These are phyloP conservation scores for Candida glucosophila DNA, from an alignment of 1,139 yeast species.

Conservation along the genomic window DNA sequence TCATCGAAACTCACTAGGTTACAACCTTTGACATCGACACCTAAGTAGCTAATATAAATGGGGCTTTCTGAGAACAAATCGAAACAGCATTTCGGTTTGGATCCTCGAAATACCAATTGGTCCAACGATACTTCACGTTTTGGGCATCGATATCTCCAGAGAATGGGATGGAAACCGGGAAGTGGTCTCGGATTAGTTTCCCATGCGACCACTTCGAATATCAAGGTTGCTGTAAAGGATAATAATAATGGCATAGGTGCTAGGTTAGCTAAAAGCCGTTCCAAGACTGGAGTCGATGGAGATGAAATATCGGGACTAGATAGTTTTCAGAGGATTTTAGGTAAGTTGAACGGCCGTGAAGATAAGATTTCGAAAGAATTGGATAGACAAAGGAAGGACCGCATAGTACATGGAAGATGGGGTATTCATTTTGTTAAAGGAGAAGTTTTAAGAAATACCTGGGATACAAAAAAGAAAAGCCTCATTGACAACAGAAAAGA, in stretches of 20 bases:
- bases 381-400: slow-evolving; percentile 58
- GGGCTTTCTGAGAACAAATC: slow-evolving; percentile 84
- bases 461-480: slow-evolving; percentile 57
- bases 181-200: slow-evolving; percentile 70
- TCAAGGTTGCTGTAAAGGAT: slow-evolving; percentile 71
- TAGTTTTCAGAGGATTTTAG: slow-evolving; percentile 83
- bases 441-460: slow-evolving; percentile 72
- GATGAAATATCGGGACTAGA: slow-evolving; percentile 88
- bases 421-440: slow-evolving; percentile 85
- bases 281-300: slow-evolving; percentile 37
- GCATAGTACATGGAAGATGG: slow-evolving; percentile 69
- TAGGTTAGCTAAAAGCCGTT: slow-evolving; percentile 51
- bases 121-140: slow-evolving; percentile 77
- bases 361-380: slow-evolving; percentile 48
- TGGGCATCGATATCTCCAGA: slow-evolving; percentile 78
- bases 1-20: no score
- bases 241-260: slow-evolving; percentile 86
- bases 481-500: slow-evolving; percentile 10
- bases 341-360: slow-evolving; percentile 75
- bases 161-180: slow-evolving; percentile 90
- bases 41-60: slow-evolving; percentile 27
- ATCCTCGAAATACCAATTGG: slow-evolving; percentile 94
- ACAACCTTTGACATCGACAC: no score
- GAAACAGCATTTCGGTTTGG: slow-evolving; percentile 81
- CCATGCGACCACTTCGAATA: slow-evolving; percentile 65